These are phyloP conservation scores for Iberis amara DNA, from an alignment of 441 rosid genomes.

Conservation along the genomic window DNA sequence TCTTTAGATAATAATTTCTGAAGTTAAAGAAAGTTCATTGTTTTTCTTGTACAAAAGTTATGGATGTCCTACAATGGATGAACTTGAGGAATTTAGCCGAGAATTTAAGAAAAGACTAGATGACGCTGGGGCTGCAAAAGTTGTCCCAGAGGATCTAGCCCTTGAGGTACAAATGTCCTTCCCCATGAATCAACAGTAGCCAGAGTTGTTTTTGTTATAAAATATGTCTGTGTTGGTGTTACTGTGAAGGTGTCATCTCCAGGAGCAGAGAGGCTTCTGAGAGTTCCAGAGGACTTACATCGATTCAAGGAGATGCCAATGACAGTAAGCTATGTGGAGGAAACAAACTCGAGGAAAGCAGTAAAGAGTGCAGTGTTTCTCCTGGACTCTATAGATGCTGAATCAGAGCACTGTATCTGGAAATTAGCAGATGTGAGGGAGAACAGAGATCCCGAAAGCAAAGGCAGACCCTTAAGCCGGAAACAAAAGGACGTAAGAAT, in stretches of 20 bases:
- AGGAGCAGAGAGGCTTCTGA: slow-evolving; percentile 81
- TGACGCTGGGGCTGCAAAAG: slow-evolving; percentile 58
- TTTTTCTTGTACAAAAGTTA: slow-evolving; percentile 38
- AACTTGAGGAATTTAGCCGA: slow-evolving; percentile 61
- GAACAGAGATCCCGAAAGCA: slow-evolving; percentile 68
- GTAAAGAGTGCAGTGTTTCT: slow-evolving; percentile 57
- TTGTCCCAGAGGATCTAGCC: slow-evolving; percentile 75
- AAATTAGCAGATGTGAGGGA: slow-evolving; percentile 81
- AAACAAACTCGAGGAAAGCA: slow-evolving; percentile 30
- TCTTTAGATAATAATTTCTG: not conserved
- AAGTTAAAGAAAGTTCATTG: not conserved
- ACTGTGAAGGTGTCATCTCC: slow-evolving; percentile 73
- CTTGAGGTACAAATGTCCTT: slow-evolving; percentile 51
- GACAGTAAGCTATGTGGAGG: slow-evolving; percentile 58
- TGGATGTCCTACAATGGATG: slow-evolving; percentile 84
- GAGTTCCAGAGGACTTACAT: slow-evolving; percentile 67
- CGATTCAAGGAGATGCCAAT: slow-evolving; percentile 70
- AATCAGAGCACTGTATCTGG: slow-evolving; percentile 67
- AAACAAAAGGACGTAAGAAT: slow-evolving; percentile 77
- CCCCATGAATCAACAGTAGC: not conserved
- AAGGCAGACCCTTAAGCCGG: slow-evolving; percentile 78
- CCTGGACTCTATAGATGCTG: slow-evolving; percentile 50
- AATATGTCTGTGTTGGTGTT: not conserved
- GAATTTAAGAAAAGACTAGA: slow-evolving; percentile 74
- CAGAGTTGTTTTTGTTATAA: not conserved